Evolutionary conservation across 352 stramenopile genomes (phyloP).

Genomic region (Pythium phragmitis): DNA sequence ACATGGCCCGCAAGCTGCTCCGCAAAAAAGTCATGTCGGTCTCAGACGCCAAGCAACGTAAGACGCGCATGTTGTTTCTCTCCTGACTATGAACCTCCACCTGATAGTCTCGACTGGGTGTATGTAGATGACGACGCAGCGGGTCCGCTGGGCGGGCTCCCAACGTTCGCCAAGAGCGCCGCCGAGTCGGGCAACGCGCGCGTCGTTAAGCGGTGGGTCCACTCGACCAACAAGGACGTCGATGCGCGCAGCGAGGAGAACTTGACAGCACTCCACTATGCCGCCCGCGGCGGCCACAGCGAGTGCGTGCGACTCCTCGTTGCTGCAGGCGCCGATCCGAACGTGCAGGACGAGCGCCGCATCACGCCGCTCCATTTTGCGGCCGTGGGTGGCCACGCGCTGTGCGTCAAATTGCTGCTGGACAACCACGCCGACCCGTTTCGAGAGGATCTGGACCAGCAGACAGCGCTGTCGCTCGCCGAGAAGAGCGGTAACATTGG

Average conservation of each 20-base stretch:
- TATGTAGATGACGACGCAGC: conserved; percentile 29
- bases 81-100: neutral
- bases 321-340: conserved; percentile 56
- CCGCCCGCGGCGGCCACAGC: conserved; percentile 70
- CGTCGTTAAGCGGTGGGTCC: conserved; percentile 80
- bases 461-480: conserved; percentile 61
- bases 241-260: conserved; percentile 74
- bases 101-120: neutral
- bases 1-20: conserved; percentile 78
- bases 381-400: conserved; percentile 63
- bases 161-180: conserved; percentile 61
- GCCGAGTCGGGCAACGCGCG: conserved; percentile 73
- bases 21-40: conserved; percentile 60
- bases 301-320: conserved; percentile 74
- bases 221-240: conserved; percentile 63
- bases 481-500: conserved; percentile 79
- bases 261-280: conserved; percentile 79
- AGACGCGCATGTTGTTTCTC: conserved; percentile 1
- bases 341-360: conserved; percentile 68
- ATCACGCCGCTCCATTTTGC: conserved; percentile 79
- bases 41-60: conserved; percentile 44
- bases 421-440: conserved; percentile 82
- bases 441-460: conserved; percentile 74
- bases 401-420: conserved; percentile 80
- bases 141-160: conserved; percentile 40